These are phyloP conservation scores for Euptelea pleiosperma DNA, from an alignment of 164 flowering plant genomes.

Conservation along the genomic window DNA sequence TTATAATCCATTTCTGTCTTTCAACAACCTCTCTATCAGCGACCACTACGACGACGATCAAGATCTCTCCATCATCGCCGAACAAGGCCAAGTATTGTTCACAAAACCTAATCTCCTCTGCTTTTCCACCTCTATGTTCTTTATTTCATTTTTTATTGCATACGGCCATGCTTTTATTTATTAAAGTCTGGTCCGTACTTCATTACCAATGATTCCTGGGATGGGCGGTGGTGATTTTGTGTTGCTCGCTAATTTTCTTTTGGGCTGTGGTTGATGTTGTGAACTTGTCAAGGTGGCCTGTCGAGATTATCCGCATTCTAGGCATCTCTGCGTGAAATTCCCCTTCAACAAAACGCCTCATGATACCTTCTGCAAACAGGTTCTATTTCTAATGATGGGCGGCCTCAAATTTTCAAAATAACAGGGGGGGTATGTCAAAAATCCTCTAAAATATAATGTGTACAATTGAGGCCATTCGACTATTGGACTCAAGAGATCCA, in stretches of 20 bases:
- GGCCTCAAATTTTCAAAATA: too few relatives aligned
- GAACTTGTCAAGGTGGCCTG: too few relatives aligned
- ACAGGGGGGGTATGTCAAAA: too few relatives aligned
- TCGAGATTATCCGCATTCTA: slow-evolving; percentile 60
- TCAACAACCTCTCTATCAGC: slow-evolving; percentile 13
- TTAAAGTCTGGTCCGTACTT: too few relatives aligned
- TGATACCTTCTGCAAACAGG: slow-evolving; percentile 39
- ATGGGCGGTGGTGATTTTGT: too few relatives aligned
- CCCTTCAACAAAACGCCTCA: slow-evolving; percentile 41
- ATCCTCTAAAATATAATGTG: too few relatives aligned
- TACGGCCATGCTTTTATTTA: too few relatives aligned
- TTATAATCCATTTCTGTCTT: slow-evolving; percentile 26
- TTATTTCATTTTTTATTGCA: background rate
- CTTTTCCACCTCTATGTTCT: background rate
- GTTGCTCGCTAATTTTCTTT: too few relatives aligned
- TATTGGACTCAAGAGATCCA: too few relatives aligned
- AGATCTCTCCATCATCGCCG: slow-evolving; percentile 13
- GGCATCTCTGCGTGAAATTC: slow-evolving; percentile 46
- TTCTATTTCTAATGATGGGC: too few relatives aligned
- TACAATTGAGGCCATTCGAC: too few relatives aligned
- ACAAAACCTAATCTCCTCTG: background rate
- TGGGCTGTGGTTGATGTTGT: too few relatives aligned
- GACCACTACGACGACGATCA: background rate
- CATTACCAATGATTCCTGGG: background rate
- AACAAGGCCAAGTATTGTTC: slow-evolving; percentile 17